These are phyloP conservation scores for Malassezia yamatoensis DNA, from an alignment of 1,284 basidiomycete genomes.

Conservation along the genomic window DNA sequence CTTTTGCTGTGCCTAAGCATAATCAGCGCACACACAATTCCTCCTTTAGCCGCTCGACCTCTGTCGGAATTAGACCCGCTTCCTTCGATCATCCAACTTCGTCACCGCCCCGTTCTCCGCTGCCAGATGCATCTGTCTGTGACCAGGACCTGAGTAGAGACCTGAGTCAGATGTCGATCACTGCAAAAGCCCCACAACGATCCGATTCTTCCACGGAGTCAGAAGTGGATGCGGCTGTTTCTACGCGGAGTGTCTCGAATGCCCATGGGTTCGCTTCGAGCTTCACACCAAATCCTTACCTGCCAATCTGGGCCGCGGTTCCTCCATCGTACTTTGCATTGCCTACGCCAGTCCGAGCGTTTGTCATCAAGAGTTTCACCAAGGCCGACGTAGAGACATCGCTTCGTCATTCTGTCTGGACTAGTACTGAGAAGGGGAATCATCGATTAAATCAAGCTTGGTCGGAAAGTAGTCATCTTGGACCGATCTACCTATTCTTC, in stretches of 20 bases:
- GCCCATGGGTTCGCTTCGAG: background rate
- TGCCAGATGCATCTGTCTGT: background rate
- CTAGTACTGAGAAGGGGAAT: slow-evolving; percentile 46
- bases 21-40: no score
- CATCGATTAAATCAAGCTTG: slow-evolving; percentile 38
- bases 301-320: background rate
- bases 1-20: background rate
- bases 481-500: slow-evolving; percentile 46
- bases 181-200: no score
- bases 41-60: background rate
- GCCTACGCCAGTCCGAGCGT: slow-evolving; percentile 27
- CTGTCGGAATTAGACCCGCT: background rate
- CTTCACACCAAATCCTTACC: background rate
- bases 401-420: slow-evolving; percentile 45
- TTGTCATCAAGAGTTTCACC: slow-evolving; percentile 47
- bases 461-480: slow-evolving; percentile 17
- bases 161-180: no score
- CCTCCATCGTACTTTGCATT: background rate
- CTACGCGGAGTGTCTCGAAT: background rate
- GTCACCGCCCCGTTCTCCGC: background rate
- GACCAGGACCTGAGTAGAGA: no score
- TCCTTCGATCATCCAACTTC: background rate
- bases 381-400: slow-evolving; percentile 45
- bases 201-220: background rate
- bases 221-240: background rate